phyloP scores from a whole-genome alignment of 2,329 filamentous ascomycete genomes.

The Aspergillus sp. region DNA sequence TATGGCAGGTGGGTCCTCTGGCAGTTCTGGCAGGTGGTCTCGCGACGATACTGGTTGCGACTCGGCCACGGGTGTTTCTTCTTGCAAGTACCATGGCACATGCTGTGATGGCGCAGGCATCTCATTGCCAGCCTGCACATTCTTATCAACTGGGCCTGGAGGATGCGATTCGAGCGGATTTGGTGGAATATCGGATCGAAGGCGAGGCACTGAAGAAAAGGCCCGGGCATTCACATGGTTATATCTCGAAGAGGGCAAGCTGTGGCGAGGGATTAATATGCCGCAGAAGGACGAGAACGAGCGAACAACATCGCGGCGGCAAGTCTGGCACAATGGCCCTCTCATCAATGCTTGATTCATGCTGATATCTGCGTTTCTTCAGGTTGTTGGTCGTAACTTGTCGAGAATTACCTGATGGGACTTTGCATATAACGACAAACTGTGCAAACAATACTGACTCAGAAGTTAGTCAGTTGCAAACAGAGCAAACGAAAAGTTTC shows the following conservation, averaged over 20 bases:
- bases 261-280: slow-evolving; percentile 16
- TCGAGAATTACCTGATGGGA: not conserved
- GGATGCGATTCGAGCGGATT: slow-evolving; percentile 2
- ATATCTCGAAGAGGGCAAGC: slow-evolving; percentile 10
- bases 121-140: slow-evolving; percentile 1
- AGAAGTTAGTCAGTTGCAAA: slow-evolving; percentile 12
- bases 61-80: slow-evolving; percentile 44
- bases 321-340: slow-evolving; percentile 23
- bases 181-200: slow-evolving; percentile 19
- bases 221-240: slow-evolving; percentile 8
- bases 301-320: slow-evolving; percentile 23
- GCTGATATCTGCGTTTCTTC: slow-evolving; percentile 1
- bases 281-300: slow-evolving; percentile 23
- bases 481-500: slow-evolving; percentile 19
- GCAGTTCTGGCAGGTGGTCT: slow-evolving; percentile 57
- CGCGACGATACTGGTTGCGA: slow-evolving; percentile 43
- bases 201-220: slow-evolving; percentile 18
- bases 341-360: slow-evolving; percentile 29
- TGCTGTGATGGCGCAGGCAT: slow-evolving; percentile 13
- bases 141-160: slow-evolving; percentile 4
- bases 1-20: slow-evolving; percentile 63
- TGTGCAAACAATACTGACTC: slow-evolving; percentile 4
- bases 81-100: slow-evolving; percentile 76
- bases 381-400: not conserved
- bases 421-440: slow-evolving; percentile 4